Evolutionary conservation across 345 rosid species (phyloP).

Genomic region (Stellera chamaejasme): DNA sequence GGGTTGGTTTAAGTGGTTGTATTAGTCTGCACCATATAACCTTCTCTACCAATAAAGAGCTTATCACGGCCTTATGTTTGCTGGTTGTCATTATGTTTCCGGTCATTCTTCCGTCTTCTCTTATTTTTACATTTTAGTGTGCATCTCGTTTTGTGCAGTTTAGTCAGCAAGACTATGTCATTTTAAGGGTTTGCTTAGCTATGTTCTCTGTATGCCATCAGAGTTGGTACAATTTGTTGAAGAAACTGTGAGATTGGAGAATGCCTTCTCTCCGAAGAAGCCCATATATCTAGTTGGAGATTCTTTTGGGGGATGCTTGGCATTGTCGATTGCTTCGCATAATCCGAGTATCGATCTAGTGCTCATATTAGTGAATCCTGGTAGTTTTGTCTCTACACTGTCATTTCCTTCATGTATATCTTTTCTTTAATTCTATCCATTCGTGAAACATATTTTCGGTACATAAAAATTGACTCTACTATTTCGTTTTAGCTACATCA

Average conservation of each 20-base stretch:
- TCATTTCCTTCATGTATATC: conserved; percentile 8
- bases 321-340: conserved; percentile 74
- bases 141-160: too few relatives aligned
- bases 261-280: conserved; percentile 43
- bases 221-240: conserved; percentile 57
- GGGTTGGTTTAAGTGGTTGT: too few relatives aligned
- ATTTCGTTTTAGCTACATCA: conserved; percentile 57
- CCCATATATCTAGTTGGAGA: conserved; percentile 85
- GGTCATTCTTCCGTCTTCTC: too few relatives aligned
- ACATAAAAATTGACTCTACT: conserved; percentile 3
- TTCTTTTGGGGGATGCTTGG: conserved; percentile 91
- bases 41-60: too few relatives aligned
- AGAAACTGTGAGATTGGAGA: conserved; percentile 48
- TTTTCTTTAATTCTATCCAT: neutral
- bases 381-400: conserved; percentile 24
- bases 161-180: neutral
- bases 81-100: too few relatives aligned
- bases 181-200: neutral
- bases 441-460: conserved; percentile 3
- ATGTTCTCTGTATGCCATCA: conserved; percentile 12
- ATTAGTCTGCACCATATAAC: too few relatives aligned
- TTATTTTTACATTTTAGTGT: too few relatives aligned
- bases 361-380: conserved; percentile 65
- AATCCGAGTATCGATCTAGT: conserved; percentile 63
- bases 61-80: too few relatives aligned